These are phyloP conservation scores for Rubus parviflorus DNA, from an alignment of 306 rosid species.

Conservation along the genomic window DNA sequence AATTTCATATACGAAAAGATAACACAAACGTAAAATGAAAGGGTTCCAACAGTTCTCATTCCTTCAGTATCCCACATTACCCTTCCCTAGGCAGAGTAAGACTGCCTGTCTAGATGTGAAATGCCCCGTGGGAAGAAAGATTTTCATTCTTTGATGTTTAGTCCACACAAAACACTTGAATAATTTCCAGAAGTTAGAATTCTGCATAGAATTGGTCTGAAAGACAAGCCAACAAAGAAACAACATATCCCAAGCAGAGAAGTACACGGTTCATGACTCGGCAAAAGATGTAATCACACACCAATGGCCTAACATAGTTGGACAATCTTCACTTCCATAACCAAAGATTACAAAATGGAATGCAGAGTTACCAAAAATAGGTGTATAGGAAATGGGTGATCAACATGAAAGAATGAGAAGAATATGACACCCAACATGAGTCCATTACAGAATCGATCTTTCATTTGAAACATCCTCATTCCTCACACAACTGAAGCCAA, in stretches of 20 bases:
- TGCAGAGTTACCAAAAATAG: neutral
- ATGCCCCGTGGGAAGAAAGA: no score
- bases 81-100: no score
- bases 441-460: neutral
- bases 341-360: neutral
- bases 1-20: neutral
- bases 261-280: neutral
- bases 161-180: no score
- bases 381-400: neutral
- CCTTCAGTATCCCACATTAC: no score
- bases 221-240: no score
- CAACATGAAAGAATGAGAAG: neutral
- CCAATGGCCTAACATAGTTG: neutral
- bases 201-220: no score
- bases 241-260: no score
- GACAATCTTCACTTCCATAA: neutral
- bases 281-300: neutral
- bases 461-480: neutral
- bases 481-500: neutral
- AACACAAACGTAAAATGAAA: neutral
- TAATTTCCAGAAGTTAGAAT: no score
- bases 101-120: no score
- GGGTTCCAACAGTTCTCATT: no score
- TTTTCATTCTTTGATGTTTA: no score
- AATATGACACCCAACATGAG: neutral